These are phyloP conservation scores for Pseudogymnoascus destructans DNA, from an alignment of 2,329 filamentous ascomycete genomes.

Conservation along the genomic window DNA sequence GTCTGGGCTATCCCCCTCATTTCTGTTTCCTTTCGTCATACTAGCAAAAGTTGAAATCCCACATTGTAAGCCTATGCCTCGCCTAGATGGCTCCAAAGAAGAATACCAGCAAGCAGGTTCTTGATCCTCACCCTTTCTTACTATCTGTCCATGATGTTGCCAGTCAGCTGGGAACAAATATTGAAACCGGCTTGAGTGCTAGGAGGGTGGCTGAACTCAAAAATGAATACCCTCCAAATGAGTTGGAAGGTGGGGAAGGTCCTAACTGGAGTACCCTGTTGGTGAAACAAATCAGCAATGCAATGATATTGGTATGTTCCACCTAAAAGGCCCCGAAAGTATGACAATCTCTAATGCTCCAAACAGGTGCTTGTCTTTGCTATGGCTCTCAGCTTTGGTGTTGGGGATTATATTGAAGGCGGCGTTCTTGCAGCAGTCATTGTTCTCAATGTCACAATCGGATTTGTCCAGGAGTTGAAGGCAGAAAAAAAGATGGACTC, in stretches of 20 bases:
- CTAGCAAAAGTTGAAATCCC: background rate
- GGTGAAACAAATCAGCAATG: constrained; percentile 60
- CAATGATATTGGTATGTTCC: constrained; percentile 54
- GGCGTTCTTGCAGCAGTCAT: constrained; percentile 47
- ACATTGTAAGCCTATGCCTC: constrained; percentile 6
- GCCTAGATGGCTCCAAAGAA: constrained; percentile 9
- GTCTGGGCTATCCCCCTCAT: constrained; percentile 3
- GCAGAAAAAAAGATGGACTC: constrained; percentile 48
- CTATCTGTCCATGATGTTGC: constrained; percentile 50
- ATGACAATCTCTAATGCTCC: constrained; percentile 32
- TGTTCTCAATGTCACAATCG: constrained; percentile 42
- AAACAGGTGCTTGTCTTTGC: constrained; percentile 26
- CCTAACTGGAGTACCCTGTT: constrained; percentile 62
- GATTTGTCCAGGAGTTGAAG: constrained; percentile 46
- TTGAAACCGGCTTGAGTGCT: constrained; percentile 53
- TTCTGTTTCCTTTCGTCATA: constrained; percentile 1
- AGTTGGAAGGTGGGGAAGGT: constrained; percentile 53
- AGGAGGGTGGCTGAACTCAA: constrained; percentile 46
- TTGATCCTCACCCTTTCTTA: constrained; percentile 42
- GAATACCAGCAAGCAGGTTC: background rate
- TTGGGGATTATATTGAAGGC: constrained; percentile 43
- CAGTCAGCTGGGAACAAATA: constrained; percentile 45
- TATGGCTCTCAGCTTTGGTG: constrained; percentile 33
- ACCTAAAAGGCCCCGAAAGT: background rate
- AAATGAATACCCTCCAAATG: constrained; percentile 51